phyloP scores from a whole-genome alignment of 805 yeast species.

The Candida pseudofarinosa region DNA sequence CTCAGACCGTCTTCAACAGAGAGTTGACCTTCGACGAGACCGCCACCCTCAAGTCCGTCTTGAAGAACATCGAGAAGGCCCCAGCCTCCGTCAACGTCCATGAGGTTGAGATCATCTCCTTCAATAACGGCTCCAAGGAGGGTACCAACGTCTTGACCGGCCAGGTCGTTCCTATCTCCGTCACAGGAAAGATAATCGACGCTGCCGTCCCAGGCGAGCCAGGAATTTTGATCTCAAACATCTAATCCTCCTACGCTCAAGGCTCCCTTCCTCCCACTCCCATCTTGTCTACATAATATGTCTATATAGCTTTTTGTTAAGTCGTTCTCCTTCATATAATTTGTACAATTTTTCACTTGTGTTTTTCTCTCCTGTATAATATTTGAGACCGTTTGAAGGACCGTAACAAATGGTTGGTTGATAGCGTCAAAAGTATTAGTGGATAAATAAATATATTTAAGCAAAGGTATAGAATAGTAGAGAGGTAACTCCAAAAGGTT shows the following conservation, averaged over 20 bases:
- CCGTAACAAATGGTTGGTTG: neutral
- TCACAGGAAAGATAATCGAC: constrained; percentile 67
- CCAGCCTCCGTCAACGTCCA: constrained; percentile 54
- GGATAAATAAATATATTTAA: neutral
- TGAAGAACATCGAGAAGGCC: constrained; percentile 56
- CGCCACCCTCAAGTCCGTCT: constrained; percentile 54
- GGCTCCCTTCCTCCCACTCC: too few relatives aligned
- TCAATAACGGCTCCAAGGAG: constrained; percentile 56
- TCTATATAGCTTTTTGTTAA: too few relatives aligned
- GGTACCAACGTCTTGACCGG: constrained; percentile 71
- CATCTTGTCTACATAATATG: too few relatives aligned
- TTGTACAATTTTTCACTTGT: neutral
- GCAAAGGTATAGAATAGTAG: neutral
- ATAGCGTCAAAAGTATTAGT: neutral
- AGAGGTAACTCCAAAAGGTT: neutral
- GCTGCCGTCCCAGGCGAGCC: constrained; percentile 92
- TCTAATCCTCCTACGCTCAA: constrained; percentile 28
- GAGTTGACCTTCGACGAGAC: constrained; percentile 79
- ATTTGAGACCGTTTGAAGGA: neutral
- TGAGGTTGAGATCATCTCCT: constrained; percentile 56
- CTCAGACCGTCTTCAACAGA: constrained; percentile 83
- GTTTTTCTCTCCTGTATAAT: neutral
- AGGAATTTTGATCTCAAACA: constrained; percentile 72
- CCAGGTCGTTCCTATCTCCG: constrained; percentile 61
- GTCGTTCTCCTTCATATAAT: neutral